phyloP scores from a whole-genome alignment of 768 basidiomycete species.

The Phylloporus rhodoxanthus region DNA sequence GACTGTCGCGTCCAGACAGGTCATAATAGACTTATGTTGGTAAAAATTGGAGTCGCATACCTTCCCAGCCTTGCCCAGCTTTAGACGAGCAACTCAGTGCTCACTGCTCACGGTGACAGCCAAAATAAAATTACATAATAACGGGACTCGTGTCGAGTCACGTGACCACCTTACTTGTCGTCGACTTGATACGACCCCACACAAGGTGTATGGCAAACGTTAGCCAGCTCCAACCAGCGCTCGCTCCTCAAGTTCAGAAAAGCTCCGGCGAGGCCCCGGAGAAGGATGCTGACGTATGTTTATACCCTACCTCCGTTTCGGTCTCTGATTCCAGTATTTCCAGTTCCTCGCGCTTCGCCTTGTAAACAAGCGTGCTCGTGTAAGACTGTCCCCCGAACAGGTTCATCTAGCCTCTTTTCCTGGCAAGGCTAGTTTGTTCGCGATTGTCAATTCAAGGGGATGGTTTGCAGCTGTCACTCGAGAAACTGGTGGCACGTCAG shows the following conservation, averaged over 20 bases:
- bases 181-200: not conserved
- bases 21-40: too few species aligned
- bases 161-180: not conserved
- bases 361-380: conserved; percentile 57
- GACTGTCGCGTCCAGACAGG: too few species aligned
- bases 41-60: too few species aligned
- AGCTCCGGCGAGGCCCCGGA: conserved; percentile 23
- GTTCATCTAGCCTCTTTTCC: conserved; percentile 39
- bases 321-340: conserved; percentile 4
- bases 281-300: conserved; percentile 29
- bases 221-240: conserved; percentile 28
- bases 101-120: too few species aligned
- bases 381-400: conserved; percentile 51
- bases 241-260: conserved; percentile 19
- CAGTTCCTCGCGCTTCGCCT: conserved; percentile 38
- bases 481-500: conserved; percentile 30
- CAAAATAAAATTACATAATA: not conserved
- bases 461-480: conserved; percentile 65
- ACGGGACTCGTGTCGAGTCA: not conserved
- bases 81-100: too few species aligned
- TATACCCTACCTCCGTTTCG: not conserved
- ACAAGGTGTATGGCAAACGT: conserved; percentile 24
- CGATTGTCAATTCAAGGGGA: conserved; percentile 52
- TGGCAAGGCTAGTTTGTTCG: conserved; percentile 49
- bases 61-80: too few species aligned